Conservation (phyloP, 352 stramenopile species). For the Globisporangium splendens region DNA sequence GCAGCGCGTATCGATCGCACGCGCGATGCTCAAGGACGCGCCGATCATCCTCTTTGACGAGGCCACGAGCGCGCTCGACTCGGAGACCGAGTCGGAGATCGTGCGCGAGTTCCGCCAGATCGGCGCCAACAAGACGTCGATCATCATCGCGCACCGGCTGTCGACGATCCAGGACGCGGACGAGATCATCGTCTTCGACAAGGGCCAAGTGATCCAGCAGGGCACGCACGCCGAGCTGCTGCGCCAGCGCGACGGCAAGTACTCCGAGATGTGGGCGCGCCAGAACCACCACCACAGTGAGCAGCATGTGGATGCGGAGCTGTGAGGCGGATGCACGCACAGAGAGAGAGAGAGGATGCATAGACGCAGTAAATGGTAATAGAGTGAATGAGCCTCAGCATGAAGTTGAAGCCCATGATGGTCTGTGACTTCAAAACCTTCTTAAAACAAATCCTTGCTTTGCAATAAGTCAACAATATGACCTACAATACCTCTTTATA, state of each 20-base stretch:
- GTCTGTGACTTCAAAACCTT: too few relatives aligned
- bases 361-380: too few relatives aligned
- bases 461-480: too few relatives aligned
- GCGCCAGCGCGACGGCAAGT: conserved; percentile 54
- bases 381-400: too few relatives aligned
- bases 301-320: background rate
- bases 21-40: conserved; percentile 92
- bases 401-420: too few relatives aligned
- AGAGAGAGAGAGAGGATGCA: background rate
- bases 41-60: conserved; percentile 74
- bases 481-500: too few relatives aligned
- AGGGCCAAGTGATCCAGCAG: conserved; percentile 82
- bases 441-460: too few relatives aligned
- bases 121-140: conserved; percentile 59
- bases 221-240: conserved; percentile 88
- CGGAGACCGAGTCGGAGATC: conserved; percentile 77
- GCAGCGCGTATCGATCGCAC: conserved; percentile 92
- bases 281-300: conserved; percentile 45
- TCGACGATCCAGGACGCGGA: conserved; percentile 77
- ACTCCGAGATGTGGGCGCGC: conserved; percentile 69
- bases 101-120: conserved; percentile 72
- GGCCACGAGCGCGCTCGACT: conserved; percentile 72
- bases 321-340: background rate
- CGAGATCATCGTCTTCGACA: conserved; percentile 90
- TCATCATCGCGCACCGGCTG: conserved; percentile 87